Evolutionary conservation across 768 basidiomycete genomes (phyloP).

Genomic region (Amanita inopinata): DNA sequence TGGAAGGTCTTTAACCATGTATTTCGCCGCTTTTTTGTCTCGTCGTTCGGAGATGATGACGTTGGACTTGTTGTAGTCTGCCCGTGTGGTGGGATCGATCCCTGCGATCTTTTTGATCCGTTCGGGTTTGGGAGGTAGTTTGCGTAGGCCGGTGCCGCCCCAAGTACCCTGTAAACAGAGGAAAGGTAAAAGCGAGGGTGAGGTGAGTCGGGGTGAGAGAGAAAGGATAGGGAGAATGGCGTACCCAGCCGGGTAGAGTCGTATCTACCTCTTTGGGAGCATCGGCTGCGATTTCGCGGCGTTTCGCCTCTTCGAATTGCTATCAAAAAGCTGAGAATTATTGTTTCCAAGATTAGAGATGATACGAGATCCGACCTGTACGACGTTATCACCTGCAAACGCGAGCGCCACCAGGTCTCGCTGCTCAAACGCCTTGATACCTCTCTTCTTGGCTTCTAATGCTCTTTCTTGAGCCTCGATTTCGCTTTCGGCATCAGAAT

Average conservation of each 20-base stretch:
- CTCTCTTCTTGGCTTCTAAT: constrained; percentile 32
- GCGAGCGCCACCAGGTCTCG: constrained; percentile 88
- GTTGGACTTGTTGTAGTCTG: constrained; percentile 77
- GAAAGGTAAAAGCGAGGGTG: constrained; percentile 7
- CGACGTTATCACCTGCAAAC: constrained; percentile 95
- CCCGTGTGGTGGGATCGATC: constrained; percentile 66
- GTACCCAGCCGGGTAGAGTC: constrained; percentile 91
- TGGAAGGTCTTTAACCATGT: constrained; percentile 84
- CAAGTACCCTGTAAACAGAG: constrained; percentile 63
- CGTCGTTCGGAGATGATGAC: constrained; percentile 94
- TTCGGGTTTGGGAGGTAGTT: constrained; percentile 51
- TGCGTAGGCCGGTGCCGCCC: constrained; percentile 72
- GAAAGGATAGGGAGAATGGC: constrained; percentile 15
- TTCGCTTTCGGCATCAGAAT: constrained; percentile 54
- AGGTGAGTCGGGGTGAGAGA: not conserved
- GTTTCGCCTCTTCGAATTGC: constrained; percentile 84
- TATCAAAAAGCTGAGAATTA: constrained; percentile 20
- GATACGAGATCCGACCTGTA: constrained; percentile 37
- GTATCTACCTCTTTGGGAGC: constrained; percentile 84
- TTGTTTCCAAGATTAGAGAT: not conserved
- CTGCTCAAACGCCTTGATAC: constrained; percentile 71
- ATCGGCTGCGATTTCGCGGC: constrained; percentile 73
- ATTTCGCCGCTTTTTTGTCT: constrained; percentile 90
- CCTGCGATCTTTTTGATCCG: constrained; percentile 79
- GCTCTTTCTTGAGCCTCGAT: constrained; percentile 58